These are phyloP conservation scores for Tulasnella sp. DNA, from an alignment of 768 basidiomycete species.

Conservation along the genomic window DNA sequence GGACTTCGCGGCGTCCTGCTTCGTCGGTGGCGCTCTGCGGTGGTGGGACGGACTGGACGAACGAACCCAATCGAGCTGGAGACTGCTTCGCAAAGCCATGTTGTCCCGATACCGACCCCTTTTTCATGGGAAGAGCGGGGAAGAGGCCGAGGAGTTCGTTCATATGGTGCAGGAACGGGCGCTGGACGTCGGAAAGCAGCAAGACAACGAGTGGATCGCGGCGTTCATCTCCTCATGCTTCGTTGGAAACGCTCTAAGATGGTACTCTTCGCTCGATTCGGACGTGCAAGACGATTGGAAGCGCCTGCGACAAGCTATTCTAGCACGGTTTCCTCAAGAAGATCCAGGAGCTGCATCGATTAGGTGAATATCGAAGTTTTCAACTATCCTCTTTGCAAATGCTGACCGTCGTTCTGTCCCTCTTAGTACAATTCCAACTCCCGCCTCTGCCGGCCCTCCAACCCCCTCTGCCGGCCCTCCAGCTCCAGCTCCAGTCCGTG, in stretches of 20 bases:
- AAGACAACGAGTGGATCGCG: neutral
- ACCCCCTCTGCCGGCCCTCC: too few species aligned
- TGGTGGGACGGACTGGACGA: conserved; percentile 1
- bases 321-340: neutral
- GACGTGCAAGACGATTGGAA: neutral
- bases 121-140: neutral
- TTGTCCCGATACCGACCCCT: neutral
- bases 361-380: too few species aligned
- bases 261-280: neutral
- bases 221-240: neutral
- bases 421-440: neutral
- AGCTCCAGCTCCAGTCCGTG: too few species aligned
- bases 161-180: neutral
- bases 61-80: conserved; percentile 2
- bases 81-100: neutral
- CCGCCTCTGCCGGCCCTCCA: neutral
- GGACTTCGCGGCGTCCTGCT: neutral
- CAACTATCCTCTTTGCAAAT: too few species aligned
- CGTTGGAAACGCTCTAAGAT: neutral
- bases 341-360: neutral
- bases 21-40: neutral
- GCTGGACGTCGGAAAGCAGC: neutral
- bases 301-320: neutral
- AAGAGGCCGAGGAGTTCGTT: neutral
- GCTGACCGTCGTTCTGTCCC: too few species aligned